Evolutionary conservation across 2,329 filamentous ascomycete species (phyloP).

Genomic region (Fusarium sacchari): DNA sequence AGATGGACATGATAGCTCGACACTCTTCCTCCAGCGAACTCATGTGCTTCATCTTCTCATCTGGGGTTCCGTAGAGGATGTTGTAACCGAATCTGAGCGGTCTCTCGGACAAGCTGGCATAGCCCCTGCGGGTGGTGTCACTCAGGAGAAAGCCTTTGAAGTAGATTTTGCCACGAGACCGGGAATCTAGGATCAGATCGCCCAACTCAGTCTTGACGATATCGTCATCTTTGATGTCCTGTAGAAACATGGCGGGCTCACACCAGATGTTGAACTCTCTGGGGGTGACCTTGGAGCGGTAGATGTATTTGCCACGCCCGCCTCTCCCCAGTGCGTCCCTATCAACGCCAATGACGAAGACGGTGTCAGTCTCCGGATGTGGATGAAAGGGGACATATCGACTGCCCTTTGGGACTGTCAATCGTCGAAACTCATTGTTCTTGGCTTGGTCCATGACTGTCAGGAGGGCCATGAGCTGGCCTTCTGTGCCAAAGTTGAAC

Average conservation of each 20-base stretch:
- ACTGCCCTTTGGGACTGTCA: no score
- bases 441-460: conserved; percentile 2
- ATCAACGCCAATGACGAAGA: conserved; percentile 7
- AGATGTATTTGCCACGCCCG: neutral
- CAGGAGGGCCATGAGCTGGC: conserved; percentile 31
- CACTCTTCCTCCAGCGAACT: conserved; percentile 1
- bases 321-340: neutral
- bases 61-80: neutral
- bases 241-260: conserved; percentile 8
- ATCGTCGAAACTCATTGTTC: neutral
- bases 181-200: neutral
- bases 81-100: conserved; percentile 27
- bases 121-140: neutral
- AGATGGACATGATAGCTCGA: conserved; percentile 19
- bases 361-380: neutral
- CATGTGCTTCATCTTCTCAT: conserved; percentile 2
- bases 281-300: neutral
- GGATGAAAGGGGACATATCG: neutral
- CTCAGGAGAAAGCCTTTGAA: conserved; percentile 12
- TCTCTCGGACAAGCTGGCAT: conserved; percentile 14
- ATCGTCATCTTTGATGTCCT: neutral
- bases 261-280: conserved; percentile 20
- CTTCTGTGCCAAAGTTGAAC: conserved; percentile 45
- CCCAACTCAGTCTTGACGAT: conserved; percentile 1
- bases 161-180: conserved; percentile 1